phyloP scores from a whole-genome alignment of 2,329 filamentous ascomycete genomes.

The Colletotrichum melonis region DNA sequence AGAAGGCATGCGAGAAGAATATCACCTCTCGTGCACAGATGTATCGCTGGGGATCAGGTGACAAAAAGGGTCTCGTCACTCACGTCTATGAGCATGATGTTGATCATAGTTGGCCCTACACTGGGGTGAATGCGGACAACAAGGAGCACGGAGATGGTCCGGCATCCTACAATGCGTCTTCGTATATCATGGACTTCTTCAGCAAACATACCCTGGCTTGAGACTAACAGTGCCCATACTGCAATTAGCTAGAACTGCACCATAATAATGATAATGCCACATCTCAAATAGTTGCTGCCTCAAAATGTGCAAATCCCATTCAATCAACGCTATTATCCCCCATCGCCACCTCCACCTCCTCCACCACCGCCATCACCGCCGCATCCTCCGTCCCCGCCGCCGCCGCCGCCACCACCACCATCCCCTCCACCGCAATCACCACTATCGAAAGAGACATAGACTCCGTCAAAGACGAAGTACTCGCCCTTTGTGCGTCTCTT shows the following conservation, averaged over 20 bases:
- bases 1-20: neutral
- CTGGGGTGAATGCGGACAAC: slow-evolving; percentile 35
- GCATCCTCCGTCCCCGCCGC: neutral
- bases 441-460: slow-evolving; percentile 10
- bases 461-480: slow-evolving; percentile 14
- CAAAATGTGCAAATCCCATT: neutral
- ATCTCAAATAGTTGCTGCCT: neutral
- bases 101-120: slow-evolving; percentile 37
- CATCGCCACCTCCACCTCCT: slow-evolving; percentile 14
- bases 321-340: neutral
- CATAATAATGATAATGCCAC: too few relatives aligned
- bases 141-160: slow-evolving; percentile 28
- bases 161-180: slow-evolving; percentile 37
- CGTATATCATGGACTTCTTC: slow-evolving; percentile 36
- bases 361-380: slow-evolving; percentile 22
- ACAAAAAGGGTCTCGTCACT: neutral
- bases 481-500: neutral
- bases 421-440: slow-evolving; percentile 6
- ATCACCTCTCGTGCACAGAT: slow-evolving; percentile 1
- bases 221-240: neutral
- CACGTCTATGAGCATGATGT: slow-evolving; percentile 30
- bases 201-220: neutral
- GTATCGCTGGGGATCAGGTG: slow-evolving; percentile 7
- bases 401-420: slow-evolving; percentile 4
- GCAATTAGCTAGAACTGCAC: neutral